phyloP scores from a whole-genome alignment of 345 rosid species.

The Gossypium arboreum region DNA sequence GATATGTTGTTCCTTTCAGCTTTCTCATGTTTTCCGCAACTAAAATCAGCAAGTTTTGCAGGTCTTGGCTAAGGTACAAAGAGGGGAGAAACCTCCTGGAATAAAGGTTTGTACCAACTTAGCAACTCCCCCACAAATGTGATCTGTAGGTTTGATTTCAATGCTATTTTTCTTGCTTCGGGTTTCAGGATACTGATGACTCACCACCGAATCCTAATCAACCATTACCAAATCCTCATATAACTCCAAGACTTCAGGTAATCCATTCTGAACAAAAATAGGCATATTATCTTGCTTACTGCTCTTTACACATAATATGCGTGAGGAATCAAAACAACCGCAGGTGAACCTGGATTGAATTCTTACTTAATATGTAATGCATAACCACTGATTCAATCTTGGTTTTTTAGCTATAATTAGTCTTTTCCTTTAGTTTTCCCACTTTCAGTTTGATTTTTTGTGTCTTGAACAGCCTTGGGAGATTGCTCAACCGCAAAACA shows the following conservation, averaged over 20 bases:
- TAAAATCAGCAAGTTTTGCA: constrained; percentile 9
- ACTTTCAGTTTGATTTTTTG: not conserved
- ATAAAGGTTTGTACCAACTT: constrained; percentile 3
- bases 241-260: constrained; percentile 19
- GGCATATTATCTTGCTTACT: not conserved
- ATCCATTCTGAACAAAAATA: not conserved
- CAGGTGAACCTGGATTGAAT: not conserved
- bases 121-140: not conserved
- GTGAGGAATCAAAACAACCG: not conserved
- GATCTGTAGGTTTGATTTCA: not conserved
- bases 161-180: not conserved
- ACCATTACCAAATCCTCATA: constrained; percentile 14
- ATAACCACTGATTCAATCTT: not conserved
- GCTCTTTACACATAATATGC: not conserved
- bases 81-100: constrained; percentile 27
- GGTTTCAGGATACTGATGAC: constrained; percentile 19
- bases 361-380: too few relatives aligned
- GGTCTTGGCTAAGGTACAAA: constrained; percentile 21
- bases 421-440: not conserved
- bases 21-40: not conserved
- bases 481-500: constrained; percentile 10
- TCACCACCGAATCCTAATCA: constrained; percentile 25
- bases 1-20: not conserved
- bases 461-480: constrained; percentile 23
- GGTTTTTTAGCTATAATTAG: not conserved